phyloP scores from a whole-genome alignment of 192 early-diverging fungal species.

The Geosiphon pyriformis region DNA sequence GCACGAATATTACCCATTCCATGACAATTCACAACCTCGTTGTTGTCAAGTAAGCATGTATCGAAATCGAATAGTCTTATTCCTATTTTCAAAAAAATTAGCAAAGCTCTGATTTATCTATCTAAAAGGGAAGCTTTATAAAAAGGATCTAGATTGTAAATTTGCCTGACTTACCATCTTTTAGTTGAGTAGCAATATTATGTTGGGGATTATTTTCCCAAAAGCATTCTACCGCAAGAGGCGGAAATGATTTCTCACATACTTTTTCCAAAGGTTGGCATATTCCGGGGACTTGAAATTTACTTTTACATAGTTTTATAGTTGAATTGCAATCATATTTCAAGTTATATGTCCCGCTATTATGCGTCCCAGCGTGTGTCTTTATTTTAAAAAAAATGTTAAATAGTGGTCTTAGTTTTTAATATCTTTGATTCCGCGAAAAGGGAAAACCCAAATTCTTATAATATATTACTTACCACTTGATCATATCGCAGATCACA shows the following conservation, averaged over 20 bases:
- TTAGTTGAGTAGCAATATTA: slow-evolving; percentile 29
- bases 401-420: too few relatives aligned
- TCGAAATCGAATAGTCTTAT: slow-evolving; percentile 38
- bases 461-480: slow-evolving; percentile 38
- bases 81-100: slow-evolving; percentile 32
- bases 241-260: background rate
- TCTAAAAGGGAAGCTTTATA: background rate
- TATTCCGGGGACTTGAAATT: too few relatives aligned
- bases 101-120: too few relatives aligned
- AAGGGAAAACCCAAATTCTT: too few relatives aligned
- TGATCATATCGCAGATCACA: slow-evolving; percentile 40
- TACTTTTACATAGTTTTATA: slow-evolving; percentile 26
- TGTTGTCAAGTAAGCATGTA: slow-evolving; percentile 30
- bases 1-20: slow-evolving; percentile 27
- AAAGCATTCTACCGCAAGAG: slow-evolving; percentile 15
- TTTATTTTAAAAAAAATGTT: too few relatives aligned
- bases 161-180: slow-evolving; percentile 30
- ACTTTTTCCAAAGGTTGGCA: background rate
- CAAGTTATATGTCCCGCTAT: slow-evolving; percentile 34
- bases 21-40: slow-evolving; percentile 33
- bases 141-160: background rate
- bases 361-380: slow-evolving; percentile 41
- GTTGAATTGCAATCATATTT: slow-evolving; percentile 33
- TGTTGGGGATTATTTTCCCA: slow-evolving; percentile 41
- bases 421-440: too few relatives aligned